phyloP scores from a whole-genome alignment of 2,329 filamentous ascomycete species.

The Amesomyces nigricolor region DNA sequence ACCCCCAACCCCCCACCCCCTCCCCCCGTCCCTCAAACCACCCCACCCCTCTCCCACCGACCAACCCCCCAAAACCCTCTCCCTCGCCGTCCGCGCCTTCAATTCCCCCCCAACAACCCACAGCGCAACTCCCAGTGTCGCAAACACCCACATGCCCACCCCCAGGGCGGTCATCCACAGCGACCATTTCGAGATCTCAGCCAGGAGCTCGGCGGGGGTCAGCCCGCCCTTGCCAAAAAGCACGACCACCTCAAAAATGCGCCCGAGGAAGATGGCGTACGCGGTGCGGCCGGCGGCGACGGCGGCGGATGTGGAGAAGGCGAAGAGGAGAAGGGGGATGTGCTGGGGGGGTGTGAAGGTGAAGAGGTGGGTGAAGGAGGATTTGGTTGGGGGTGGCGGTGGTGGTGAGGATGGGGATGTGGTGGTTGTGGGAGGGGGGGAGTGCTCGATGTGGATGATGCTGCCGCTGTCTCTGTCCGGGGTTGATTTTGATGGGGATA shows the following conservation, averaged over 20 bases:
- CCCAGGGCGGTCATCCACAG: slow-evolving; percentile 60
- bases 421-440: background rate
- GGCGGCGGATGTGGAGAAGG: slow-evolving; percentile 50
- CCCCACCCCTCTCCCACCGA: slow-evolving; percentile 64
- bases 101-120: slow-evolving; percentile 79
- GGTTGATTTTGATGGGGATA: background rate
- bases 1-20: slow-evolving; percentile 68
- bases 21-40: slow-evolving; percentile 76
- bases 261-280: slow-evolving; percentile 66
- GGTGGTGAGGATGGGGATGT: background rate
- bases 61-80: slow-evolving; percentile 59
- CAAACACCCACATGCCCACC: slow-evolving; percentile 58
- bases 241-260: slow-evolving; percentile 67
- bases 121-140: slow-evolving; percentile 58
- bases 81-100: slow-evolving; percentile 63
- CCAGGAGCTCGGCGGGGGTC: slow-evolving; percentile 45
- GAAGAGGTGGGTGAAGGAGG: slow-evolving; percentile 51
- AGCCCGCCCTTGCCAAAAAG: slow-evolving; percentile 54
- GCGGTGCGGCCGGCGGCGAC: slow-evolving; percentile 59
- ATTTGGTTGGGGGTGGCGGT: slow-evolving; percentile 6
- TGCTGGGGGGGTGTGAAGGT: slow-evolving; percentile 64
- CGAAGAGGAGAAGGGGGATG: slow-evolving; percentile 46
- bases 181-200: slow-evolving; percentile 53
- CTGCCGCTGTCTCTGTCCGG: background rate
- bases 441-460: background rate